These are phyloP conservation scores for Leccinum aurantiacum DNA, from an alignment of 768 basidiomycete species.

Conservation along the genomic window DNA sequence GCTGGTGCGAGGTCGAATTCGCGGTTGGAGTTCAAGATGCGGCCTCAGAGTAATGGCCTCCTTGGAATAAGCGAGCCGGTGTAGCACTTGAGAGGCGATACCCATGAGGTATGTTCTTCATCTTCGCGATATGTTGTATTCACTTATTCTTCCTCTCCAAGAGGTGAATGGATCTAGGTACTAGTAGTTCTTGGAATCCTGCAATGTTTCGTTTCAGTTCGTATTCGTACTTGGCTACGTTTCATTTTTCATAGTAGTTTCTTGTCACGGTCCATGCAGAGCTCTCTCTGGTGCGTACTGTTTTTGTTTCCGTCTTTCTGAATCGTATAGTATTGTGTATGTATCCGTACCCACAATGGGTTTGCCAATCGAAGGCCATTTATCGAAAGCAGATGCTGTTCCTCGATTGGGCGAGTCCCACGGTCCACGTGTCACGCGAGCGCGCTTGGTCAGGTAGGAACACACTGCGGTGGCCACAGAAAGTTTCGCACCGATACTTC, in stretches of 20 bases:
- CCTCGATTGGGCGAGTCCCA: neutral
- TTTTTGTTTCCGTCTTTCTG: neutral
- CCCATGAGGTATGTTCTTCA: neutral
- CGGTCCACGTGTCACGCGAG: no score
- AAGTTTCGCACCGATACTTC: no score
- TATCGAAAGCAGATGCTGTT: neutral
- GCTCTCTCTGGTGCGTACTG: neutral
- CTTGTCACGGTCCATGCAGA: no score
- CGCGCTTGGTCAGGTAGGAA: no score
- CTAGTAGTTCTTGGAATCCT: neutral
- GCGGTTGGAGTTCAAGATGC: neutral
- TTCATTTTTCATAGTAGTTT: neutral
- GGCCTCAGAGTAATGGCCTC: no score
- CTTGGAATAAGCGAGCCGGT: neutral
- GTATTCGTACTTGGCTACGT: neutral
- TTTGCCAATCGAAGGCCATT: neutral
- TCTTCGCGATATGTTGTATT: neutral
- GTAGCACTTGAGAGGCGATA: neutral
- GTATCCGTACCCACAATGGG: neutral
- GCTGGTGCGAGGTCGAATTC: neutral
- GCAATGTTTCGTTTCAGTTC: neutral
- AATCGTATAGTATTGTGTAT: neutral
- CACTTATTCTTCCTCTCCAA: neutral
- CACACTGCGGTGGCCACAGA: no score
- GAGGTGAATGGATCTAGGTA: neutral